Percentiles rank a stretch among this genome's conserved stretches.
Evolutionary conservation across 192 early-diverging fungal genomes (phyloP).

Genomic region (Coemansia aciculifera): DNA sequence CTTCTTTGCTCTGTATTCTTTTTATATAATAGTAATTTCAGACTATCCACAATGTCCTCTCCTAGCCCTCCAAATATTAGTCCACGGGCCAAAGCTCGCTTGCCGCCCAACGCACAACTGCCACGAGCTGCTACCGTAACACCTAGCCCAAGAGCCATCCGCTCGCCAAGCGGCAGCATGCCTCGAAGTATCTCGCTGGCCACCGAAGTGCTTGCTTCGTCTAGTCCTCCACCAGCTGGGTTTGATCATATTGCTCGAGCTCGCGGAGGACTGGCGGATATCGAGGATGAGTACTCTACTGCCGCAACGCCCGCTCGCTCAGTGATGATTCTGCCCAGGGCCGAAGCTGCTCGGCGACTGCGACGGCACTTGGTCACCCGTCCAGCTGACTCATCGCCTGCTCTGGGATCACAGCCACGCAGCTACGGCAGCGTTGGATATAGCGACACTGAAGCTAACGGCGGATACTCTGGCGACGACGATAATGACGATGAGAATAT

Average conservation of each 20-base stretch:
- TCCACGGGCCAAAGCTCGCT: neutral
- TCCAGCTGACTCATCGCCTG: constrained; percentile 34
- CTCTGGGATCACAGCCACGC: constrained; percentile 43
- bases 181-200: constrained; percentile 27
- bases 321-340: constrained; percentile 33
- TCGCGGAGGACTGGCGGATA: constrained; percentile 12
- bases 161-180: constrained; percentile 14
- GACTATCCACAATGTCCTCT: constrained; percentile 3
- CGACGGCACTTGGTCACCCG: constrained; percentile 71
- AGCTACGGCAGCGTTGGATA: constrained; percentile 35
- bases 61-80: constrained; percentile 8
- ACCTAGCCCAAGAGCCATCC: constrained; percentile 9
- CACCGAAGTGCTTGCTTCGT: constrained; percentile 30
- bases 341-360: constrained; percentile 64
- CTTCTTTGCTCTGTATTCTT: neutral
- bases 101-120: constrained; percentile 44
- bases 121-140: constrained; percentile 11
- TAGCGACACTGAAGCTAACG: constrained; percentile 25
- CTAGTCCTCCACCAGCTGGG: constrained; percentile 20
- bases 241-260: neutral
- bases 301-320: constrained; percentile 14
- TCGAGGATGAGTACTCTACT: constrained; percentile 11
- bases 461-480: constrained; percentile 17
- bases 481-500: constrained; percentile 20
- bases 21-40: neutral